Evolutionary conservation across 176 grass and related monocot species (phyloP), one percentile per base, ranked within the genome.

Genomic region (Oryza punctata): DNA sequence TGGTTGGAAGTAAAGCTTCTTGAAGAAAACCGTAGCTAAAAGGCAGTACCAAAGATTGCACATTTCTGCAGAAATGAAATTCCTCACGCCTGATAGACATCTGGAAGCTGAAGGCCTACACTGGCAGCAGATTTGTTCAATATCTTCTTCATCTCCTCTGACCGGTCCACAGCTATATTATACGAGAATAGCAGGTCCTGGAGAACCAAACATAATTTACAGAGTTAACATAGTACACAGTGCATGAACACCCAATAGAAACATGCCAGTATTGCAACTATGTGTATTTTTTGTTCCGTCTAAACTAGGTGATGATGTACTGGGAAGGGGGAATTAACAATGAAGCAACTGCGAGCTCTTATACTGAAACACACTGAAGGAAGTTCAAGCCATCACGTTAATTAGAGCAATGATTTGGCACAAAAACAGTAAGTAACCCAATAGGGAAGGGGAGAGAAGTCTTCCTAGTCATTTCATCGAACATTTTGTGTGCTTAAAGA

Each of bases 61-160:
- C 16, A 60, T 12, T 33, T 4, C 0, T 44, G 75, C 8, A 63
- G 27, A 81, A 76, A 75, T 10, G 16, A 81, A 83, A 61, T 3
- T 7, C 15, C 3, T 92, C 70, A 99, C 11, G 85, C 77, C 73
- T 96, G 82, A 81, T 90, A 94, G 28, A 91, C 91, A 81, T 94
- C 87, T 63, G 96, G 96, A 87, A 99, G 91, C 83, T 70, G 80
- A 63, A 99, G 96, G 57, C 91, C 93, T 49, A 99, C 93, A 78
- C 93, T 99, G 69, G 91, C 93, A 18, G 96, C 96, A 92, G 96
- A 99, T 94, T 96, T 99, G 70, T 93, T 87, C 61, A 99, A 44
- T 89, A 87, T 81, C 79, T 91, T 96, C 91, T 88, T 98, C 91
- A 96, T 94, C 75, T 98, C 93, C 37, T 95, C 96, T 19, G 91